phyloP scores from a whole-genome alignment of 2,329 filamentous ascomycete species.

The Monosporascus ibericus region DNA sequence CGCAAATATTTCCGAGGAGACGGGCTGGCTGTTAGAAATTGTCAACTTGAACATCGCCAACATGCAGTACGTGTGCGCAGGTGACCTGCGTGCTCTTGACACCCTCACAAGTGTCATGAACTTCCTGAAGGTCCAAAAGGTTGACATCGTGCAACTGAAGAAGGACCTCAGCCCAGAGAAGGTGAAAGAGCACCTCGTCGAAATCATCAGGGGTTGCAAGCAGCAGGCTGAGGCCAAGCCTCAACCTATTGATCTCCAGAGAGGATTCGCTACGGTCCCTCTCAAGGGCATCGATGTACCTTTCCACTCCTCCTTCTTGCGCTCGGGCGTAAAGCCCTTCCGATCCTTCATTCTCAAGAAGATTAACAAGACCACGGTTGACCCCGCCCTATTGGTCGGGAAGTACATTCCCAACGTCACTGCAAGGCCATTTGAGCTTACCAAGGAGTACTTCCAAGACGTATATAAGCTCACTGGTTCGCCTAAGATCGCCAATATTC shows the following conservation, averaged over 20 bases:
- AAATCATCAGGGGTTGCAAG: slow-evolving; percentile 86
- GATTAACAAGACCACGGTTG: slow-evolving; percentile 98
- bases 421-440: slow-evolving; percentile 88
- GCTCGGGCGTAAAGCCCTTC: slow-evolving; percentile 98
- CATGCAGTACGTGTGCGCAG: slow-evolving; percentile 69
- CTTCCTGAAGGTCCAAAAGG: slow-evolving; percentile 93
- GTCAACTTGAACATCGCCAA: slow-evolving; percentile 90
- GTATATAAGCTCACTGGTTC: slow-evolving; percentile 91
- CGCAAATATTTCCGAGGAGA: slow-evolving; percentile 88
- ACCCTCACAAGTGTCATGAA: slow-evolving; percentile 78
- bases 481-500: slow-evolving; percentile 67
- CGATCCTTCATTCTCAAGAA: slow-evolving; percentile 97
- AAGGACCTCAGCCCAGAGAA: slow-evolving; percentile 81
- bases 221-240: slow-evolving; percentile 86
- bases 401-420: slow-evolving; percentile 99
- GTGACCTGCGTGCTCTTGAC: slow-evolving; percentile 65
- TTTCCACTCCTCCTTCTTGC: slow-evolving; percentile 98
- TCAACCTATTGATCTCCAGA: slow-evolving; percentile 79
- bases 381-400: slow-evolving; percentile 90
- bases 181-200: slow-evolving; percentile 79
- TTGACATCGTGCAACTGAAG: slow-evolving; percentile 92
- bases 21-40: slow-evolving; percentile 94
- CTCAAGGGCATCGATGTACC: slow-evolving; percentile 96
- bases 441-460: slow-evolving; percentile 99
- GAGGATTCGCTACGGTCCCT: slow-evolving; percentile 94